Evolutionary conservation across 2,329 filamentous ascomycete genomes (phyloP).

Genomic region (Ophiosphaerella narmari): DNA sequence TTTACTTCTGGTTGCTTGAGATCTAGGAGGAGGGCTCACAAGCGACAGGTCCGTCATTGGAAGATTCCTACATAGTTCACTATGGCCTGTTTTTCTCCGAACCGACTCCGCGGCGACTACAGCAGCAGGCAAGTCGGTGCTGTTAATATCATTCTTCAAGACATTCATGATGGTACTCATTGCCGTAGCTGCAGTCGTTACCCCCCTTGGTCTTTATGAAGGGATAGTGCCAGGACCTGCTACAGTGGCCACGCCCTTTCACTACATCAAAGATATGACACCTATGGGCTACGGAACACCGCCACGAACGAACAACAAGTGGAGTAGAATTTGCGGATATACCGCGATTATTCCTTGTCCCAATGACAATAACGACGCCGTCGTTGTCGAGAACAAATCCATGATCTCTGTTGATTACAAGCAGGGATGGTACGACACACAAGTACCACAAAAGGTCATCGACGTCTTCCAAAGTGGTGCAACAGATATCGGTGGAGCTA

Average conservation of each 20-base stretch:
- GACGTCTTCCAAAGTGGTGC: constrained; percentile 49
- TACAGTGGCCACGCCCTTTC: constrained; percentile 33
- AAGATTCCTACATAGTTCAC: constrained; percentile 40
- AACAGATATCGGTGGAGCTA: constrained; percentile 25
- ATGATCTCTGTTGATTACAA: too few relatives aligned
- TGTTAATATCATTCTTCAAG: not conserved
- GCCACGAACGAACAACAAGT: constrained; percentile 22
- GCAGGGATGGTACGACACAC: constrained; percentile 31
- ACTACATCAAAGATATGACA: constrained; percentile 46
- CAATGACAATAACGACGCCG: too few relatives aligned
- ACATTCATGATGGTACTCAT: constrained; percentile 27
- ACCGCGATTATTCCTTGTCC: too few relatives aligned
- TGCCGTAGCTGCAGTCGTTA: constrained; percentile 51
- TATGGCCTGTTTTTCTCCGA: constrained; percentile 50
- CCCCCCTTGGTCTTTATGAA: constrained; percentile 54
- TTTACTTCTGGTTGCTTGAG: not conserved
- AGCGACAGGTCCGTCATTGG: constrained; percentile 43
- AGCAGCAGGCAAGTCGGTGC: too few relatives aligned
- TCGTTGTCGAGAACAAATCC: too few relatives aligned
- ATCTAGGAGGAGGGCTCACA: not conserved
- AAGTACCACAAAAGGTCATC: constrained; percentile 40
- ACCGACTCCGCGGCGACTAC: constrained; percentile 42
- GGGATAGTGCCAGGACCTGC: constrained; percentile 28
- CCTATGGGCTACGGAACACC: constrained; percentile 50
- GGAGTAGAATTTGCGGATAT: too few relatives aligned